These are phyloP conservation scores for Parmelia sp. DNA, from an alignment of 495 filamentous ascomycete genomes.

Conservation along the genomic window DNA sequence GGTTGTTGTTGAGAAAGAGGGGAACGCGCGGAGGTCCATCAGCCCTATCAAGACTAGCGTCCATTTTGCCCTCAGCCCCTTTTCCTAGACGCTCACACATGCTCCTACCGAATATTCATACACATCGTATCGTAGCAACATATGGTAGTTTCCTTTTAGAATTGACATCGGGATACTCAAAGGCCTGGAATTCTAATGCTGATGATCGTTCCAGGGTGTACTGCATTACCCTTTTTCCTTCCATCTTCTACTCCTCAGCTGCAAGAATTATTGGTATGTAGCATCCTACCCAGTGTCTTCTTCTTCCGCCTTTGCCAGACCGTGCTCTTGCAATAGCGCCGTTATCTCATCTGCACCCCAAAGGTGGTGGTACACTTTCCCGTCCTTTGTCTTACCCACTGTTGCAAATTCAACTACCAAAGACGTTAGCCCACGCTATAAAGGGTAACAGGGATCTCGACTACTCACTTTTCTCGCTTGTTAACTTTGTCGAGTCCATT, in stretches of 20 bases:
- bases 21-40: background rate
- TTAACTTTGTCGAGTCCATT: conserved; percentile 98
- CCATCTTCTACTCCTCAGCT: background rate
- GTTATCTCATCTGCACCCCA: conserved; percentile 98
- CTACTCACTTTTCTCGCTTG: conserved; percentile 91
- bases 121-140: background rate
- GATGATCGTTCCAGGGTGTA: background rate
- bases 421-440: conserved; percentile 1
- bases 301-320: conserved; percentile 81
- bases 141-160: background rate
- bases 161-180: background rate
- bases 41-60: conserved; percentile 16
- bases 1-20: conserved; percentile 22
- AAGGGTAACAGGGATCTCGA: background rate
- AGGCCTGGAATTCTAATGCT: conserved; percentile 1
- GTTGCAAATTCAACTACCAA: conserved; percentile 91
- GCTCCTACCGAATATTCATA: background rate
- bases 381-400: conserved; percentile 87
- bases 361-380: conserved; percentile 94
- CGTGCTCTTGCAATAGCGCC: conserved; percentile 87
- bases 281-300: conserved; percentile 54
- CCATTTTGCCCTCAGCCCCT: conserved; percentile 7
- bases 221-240: background rate
- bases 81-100: conserved; percentile 23
- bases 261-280: background rate